These are phyloP conservation scores for Chaetothyriales sp. DNA, from an alignment of 2,329 filamentous ascomycete genomes.

Conservation along the genomic window DNA sequence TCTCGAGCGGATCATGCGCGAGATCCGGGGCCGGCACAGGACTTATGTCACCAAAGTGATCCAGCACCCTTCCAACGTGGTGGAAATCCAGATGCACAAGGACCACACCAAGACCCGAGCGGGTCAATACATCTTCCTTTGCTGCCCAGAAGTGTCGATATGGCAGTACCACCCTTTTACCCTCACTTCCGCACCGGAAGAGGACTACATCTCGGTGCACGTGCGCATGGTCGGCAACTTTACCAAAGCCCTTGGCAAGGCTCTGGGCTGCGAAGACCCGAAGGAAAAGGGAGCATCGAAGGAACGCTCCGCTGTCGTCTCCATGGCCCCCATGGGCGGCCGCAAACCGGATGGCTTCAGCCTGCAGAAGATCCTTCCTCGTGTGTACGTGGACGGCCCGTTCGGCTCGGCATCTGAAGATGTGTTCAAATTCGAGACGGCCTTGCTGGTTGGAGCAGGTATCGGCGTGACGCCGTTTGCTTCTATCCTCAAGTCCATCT, in stretches of 20 bases:
- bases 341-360: constrained; percentile 39
- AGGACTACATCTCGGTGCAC: constrained; percentile 80
- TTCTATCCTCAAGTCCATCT: constrained; percentile 60
- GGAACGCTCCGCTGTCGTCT: constrained; percentile 43
- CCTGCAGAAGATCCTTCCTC: constrained; percentile 54
- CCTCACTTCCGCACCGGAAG: constrained; percentile 70
- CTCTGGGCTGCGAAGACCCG: constrained; percentile 52
- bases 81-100: constrained; percentile 86
- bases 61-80: constrained; percentile 76
- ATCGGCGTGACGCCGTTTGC: constrained; percentile 39
- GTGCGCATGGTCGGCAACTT: constrained; percentile 73
- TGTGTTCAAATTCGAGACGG: constrained; percentile 50
- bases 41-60: constrained; percentile 81
- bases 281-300: constrained; percentile 25
- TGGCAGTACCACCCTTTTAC: constrained; percentile 87
- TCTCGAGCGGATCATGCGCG: constrained; percentile 61
- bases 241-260: constrained; percentile 52
- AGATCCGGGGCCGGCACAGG: constrained; percentile 65
- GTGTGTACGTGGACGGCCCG: constrained; percentile 70
- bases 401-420: constrained; percentile 78
- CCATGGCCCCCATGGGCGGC: constrained; percentile 39
- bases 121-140: constrained; percentile 72
- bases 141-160: constrained; percentile 69
- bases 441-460: constrained; percentile 35
- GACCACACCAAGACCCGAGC: constrained; percentile 67